Base-by-base conservation (phyloP, 2,329 filamentous ascomycete genomes). In the Dothistroma septosporum region DNA sequence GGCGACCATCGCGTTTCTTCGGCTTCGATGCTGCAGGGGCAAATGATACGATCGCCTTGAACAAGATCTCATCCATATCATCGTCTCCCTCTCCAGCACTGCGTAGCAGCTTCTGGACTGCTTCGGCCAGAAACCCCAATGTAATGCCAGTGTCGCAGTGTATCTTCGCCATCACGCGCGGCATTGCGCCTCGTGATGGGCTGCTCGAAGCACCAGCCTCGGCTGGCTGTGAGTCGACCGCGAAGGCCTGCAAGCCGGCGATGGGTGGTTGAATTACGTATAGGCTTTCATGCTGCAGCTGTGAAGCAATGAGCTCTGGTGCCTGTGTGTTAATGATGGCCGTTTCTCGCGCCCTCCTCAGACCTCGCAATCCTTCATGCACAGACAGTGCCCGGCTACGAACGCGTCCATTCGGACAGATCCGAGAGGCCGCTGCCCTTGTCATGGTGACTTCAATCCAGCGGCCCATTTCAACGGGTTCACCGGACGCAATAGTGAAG, bases 31-130 rank as follows among this genome's bases (percentile, higher is more conserved):
- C 60, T 11, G 65, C 55, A 19, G 64, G 52, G 16, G 58, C 60
- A 54, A 69, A 72, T 1, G 70, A 72, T 41, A 72, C 58, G 37
- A 72, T 70, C 2, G 70, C 67, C 28, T 64, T 71, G 65, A 69
- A 72, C 9, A 67, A 28, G 10, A 68, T 61, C 19, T 33, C 58
- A 16, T 35, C 44, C 14, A 24, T 53, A 14, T 44, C 60, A 33
- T 22, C 48, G 31, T 50, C 46, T 6, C 48, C 28, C n/a, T 35
- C 33, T 14, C 16, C 22, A 16, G 3, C 50, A 21, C 16, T 28
- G 24, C 11, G 9, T 8, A 70, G 59, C 5, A 70, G 48, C 5
- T 66, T 65, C 47, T 65, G 58, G 1, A 66, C 61, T 6, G 66
- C 69, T 37, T 68, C 66, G 10, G 70, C 69, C 31, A 72, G 57